phyloP scores from a whole-genome alignment of 129 eudicot species.

The Chrysanthemum seticuspe region DNA sequence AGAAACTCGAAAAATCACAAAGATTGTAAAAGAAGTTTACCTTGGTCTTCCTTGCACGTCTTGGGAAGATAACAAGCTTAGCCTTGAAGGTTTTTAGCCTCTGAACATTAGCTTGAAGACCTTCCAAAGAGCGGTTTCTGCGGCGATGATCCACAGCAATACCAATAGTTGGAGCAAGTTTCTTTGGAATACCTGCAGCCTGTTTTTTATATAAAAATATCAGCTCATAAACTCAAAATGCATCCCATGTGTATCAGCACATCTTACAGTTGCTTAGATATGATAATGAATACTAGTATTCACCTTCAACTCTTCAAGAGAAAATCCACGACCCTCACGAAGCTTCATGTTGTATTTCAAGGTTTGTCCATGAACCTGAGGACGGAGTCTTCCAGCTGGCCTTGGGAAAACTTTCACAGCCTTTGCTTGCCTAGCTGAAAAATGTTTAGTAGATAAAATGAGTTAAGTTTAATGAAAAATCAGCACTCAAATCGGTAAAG shows the following conservation, averaged over 20 bases:
- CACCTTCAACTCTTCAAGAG: slow-evolving; percentile 74
- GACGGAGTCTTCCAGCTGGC: slow-evolving; percentile 86
- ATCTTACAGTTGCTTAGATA: background rate
- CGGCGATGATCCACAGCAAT: slow-evolving; percentile 63
- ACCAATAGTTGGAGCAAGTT: slow-evolving; percentile 76
- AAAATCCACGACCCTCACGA: slow-evolving; percentile 80
- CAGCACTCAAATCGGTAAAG: background rate
- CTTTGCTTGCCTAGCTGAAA: slow-evolving; percentile 74
- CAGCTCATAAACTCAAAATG: background rate
- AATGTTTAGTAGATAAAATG: background rate
- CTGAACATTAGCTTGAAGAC: slow-evolving; percentile 56
- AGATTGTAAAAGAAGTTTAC: slow-evolving; percentile 18
- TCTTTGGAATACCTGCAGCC: slow-evolving; percentile 71
- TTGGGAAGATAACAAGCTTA: slow-evolving; percentile 69
- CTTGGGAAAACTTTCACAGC: slow-evolving; percentile 89
- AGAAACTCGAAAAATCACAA: no score
- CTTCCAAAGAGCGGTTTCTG: slow-evolving; percentile 60
- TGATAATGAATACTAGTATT: background rate
- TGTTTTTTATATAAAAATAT: slow-evolving; percentile 14
- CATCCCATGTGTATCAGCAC: background rate
- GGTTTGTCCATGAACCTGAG: slow-evolving; percentile 79
- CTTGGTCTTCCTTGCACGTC: slow-evolving; percentile 54
- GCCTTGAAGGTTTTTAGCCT: slow-evolving; percentile 71
- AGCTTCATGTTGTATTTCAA: slow-evolving; percentile 85
- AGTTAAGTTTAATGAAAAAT: background rate